Base-by-base conservation (phyloP, 805 yeast species). In the Spathaspora boniae region DNA sequence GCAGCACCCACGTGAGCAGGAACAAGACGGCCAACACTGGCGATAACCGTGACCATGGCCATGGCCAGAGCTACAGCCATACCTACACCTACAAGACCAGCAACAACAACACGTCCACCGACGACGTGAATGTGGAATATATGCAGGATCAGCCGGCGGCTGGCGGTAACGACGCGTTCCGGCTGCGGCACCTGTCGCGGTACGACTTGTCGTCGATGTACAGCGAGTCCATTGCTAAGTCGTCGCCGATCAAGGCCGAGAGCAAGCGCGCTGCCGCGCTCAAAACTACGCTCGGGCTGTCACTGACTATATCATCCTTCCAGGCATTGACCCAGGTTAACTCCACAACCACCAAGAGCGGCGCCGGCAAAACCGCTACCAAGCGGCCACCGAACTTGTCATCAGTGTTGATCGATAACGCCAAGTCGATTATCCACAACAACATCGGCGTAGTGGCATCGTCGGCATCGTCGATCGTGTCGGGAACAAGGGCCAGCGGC, bases 341-440 rank as follows among this genome's bases (percentile, higher is more conserved):
- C 16, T 36, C 42, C 29, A 38, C 34, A 6, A 38, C 25, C 6
- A 40, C 49, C 29, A 45, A 46, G 20, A 51, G 58, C 23, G 61
- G 56, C 26, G 38, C 50, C 2, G n/a, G n/a, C 25, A n/a, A n/a
- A 22, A 11, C 25, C 25, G n/a, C n/a, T 11, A 11, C 25, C 25
- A 24, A 17, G 14, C 33, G 16, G 3, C 54, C 64, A 3, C 50
- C 65, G 8, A 58, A 62, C 26, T 42, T 66, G 11, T 56, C 70
- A 1, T 26, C 60, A 3, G 57, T 60, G 0, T 37, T 67, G 6
- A 36, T 66, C 8, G 72, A 60, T 34, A 65, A 66, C 37, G 72
- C 72, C 8, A 62, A 55, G 41, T 46, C 52, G 2, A 54, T 66
- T 8, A 51, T 66, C 19, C 56, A 55, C 31, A 44, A 44, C 8